Base-by-base conservation (phyloP, 1,139 yeast genomes). In the Hemisphaericaspora lyxosophila region DNA sequence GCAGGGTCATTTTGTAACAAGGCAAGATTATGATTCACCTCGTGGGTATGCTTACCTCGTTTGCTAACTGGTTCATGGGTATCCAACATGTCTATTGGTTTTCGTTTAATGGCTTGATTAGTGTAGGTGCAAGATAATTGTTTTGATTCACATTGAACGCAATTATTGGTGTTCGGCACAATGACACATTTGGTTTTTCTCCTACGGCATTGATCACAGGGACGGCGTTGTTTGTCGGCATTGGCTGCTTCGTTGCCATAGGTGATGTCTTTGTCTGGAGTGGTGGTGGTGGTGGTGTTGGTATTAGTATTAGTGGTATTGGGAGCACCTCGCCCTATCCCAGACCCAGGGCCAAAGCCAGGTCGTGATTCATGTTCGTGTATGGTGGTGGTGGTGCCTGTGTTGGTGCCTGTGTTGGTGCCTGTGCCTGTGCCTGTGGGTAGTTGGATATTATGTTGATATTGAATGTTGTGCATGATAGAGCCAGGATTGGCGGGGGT, bases 181-280 rank as follows among this genome's bases (percentile, higher is more conserved):
- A 75, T 62, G 5, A 81, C 80, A 63, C 92, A 83, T 51, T 79
- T 78, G 19, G 78, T 79, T 49, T 80, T 81, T 37, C 83, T 63
- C 41, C 85, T 64, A 38, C 86, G 66, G 56, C 90, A 83, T 49
- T 80, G 85, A 51, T 81, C 87, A 55, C 90, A 83, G 1, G 85
- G 83, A 12, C 76, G 61, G 20, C 70, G 58, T 32, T 57, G 66
- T 38, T 64, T 63, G 8, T 26, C 30, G 7, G 6, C n/a, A 16
- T 15, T 26, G 8, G 16, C 27, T 12, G 5, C 14, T 25, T 25
- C 27, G 8, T 25, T 12, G 16, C 14, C 27, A n/a, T n/a, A n/a
- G n/a, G n/a, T n/a, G n/a, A n/a, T n/a, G n/a, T n/a, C n/a, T n/a
- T n/a, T 41, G 28, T 42, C 29, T 28, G 34, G 13, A 28, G 46